phyloP scores from a whole-genome alignment of 2,329 filamentous ascomycete species.

The Xylariaceae sp. region DNA sequence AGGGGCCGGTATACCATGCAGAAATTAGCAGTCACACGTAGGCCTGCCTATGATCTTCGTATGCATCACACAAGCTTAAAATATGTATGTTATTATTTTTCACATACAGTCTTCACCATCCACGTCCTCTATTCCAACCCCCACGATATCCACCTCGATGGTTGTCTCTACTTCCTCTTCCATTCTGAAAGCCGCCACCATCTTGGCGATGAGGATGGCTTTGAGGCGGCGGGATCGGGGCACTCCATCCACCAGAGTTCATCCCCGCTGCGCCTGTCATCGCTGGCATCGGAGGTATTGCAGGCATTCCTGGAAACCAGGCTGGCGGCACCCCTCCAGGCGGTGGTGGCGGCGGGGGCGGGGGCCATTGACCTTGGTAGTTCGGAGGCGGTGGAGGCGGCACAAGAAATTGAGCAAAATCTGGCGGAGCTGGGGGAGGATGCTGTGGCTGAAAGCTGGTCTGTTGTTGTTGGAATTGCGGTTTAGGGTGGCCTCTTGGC shows the following conservation, averaged over 20 bases:
- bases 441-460: slow-evolving; percentile 16
- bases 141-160: slow-evolving; percentile 25
- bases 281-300: slow-evolving; percentile 13
- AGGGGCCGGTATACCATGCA: too few species aligned
- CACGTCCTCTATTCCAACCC: slow-evolving; percentile 22
- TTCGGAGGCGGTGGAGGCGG: slow-evolving; percentile 24
- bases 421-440: slow-evolving; percentile 10
- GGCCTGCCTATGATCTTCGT: too few species aligned
- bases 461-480: slow-evolving; percentile 16
- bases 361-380: slow-evolving; percentile 19
- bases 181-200: slow-evolving; percentile 23
- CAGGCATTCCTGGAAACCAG: slow-evolving; percentile 20
- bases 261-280: slow-evolving; percentile 17
- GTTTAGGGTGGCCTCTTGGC: slow-evolving; percentile 7
- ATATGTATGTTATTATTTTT: too few species aligned
- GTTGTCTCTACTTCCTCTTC: slow-evolving; percentile 25
- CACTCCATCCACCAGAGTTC: slow-evolving; percentile 14
- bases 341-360: slow-evolving; percentile 19
- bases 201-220: slow-evolving; percentile 13
- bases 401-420: slow-evolving; percentile 19
- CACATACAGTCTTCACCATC: slow-evolving; percentile 19
- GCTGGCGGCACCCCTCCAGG: slow-evolving; percentile 16
- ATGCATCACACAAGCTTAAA: too few species aligned
- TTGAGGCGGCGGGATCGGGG: slow-evolving; percentile 19
- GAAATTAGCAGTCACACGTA: too few species aligned